Percentiles rank a stretch among this genome's conserved stretches.
phyloP scores from a whole-genome alignment of 208 protist genomes.

The Crithidia acanthocephali region DNA sequence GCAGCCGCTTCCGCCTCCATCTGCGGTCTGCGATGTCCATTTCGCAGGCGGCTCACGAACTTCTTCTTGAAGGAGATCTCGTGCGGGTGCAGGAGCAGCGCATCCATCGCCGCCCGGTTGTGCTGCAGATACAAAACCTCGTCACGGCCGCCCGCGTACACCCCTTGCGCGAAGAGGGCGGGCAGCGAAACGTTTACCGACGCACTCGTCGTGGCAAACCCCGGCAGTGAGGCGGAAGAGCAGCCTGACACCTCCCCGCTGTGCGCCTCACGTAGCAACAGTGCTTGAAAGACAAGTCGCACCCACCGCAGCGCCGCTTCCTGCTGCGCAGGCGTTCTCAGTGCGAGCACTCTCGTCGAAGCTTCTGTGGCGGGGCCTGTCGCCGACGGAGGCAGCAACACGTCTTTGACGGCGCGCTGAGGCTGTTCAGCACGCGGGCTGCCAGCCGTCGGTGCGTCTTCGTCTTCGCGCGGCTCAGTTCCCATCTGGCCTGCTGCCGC shows the following conservation, averaged over 20 bases:
- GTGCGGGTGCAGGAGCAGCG: constrained; percentile 80
- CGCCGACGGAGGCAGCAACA: background rate
- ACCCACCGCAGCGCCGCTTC: constrained; percentile 35
- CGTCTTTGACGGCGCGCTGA: background rate
- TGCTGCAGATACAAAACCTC: constrained; percentile 78
- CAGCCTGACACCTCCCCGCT: background rate
- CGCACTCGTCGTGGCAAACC: constrained; percentile 2
- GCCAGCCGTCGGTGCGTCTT: no score
- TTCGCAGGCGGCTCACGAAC: constrained; percentile 70
- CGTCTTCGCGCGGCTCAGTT: no score
- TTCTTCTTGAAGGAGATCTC: constrained; percentile 74
- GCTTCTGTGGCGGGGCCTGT: background rate
- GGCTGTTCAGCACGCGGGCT: background rate
- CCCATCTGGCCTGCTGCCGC: background rate
- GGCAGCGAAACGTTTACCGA: constrained; percentile 39
- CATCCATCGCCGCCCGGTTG: constrained; percentile 75
- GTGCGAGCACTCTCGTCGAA: background rate
- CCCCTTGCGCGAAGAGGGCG: constrained; percentile 74
- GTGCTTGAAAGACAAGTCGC: constrained; percentile 33
- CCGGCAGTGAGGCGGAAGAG: background rate
- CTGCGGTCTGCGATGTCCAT: constrained; percentile 54
- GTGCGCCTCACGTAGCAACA: constrained; percentile 32
- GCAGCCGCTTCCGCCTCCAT: constrained; percentile 66
- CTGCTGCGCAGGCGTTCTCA: constrained; percentile 19
- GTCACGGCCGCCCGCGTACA: constrained; percentile 53